Percentiles rank a stretch among this genome's conserved stretches.
phyloP scores from a whole-genome alignment of 1,284 basidiomycete genomes.

The Anthracocystis walkeri region DNA sequence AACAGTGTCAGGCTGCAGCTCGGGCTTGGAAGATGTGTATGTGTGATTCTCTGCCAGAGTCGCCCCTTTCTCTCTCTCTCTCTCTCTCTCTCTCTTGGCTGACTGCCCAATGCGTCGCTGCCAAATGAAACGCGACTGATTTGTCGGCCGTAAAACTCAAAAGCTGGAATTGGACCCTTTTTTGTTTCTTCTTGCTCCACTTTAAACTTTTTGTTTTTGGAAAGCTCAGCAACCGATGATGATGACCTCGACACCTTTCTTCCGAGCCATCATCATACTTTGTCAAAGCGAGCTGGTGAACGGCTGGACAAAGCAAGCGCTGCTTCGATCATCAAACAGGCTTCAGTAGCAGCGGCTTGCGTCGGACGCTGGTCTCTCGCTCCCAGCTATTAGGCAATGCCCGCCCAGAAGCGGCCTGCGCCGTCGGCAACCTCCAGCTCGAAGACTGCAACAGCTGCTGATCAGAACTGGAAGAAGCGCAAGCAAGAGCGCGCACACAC shows the following conservation, averaged over 20 bases:
- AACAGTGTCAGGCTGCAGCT: background rate
- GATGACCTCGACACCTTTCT: constrained; percentile 8
- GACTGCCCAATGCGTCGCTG: constrained; percentile 24
- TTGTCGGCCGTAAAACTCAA: constrained; percentile 24
- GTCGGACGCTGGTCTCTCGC: background rate
- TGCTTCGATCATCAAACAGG: too few species aligned
- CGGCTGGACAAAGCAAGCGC: background rate
- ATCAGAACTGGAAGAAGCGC: constrained; percentile 49
- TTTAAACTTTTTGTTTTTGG: constrained; percentile 13
- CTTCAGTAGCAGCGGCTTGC: background rate
- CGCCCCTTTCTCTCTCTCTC: constrained; percentile 4
- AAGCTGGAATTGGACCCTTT: constrained; percentile 19
- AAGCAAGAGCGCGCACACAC: constrained; percentile 48
- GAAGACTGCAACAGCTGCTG: constrained; percentile 7
- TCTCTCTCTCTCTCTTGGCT: background rate
- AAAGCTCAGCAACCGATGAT: background rate
- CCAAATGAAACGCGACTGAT: constrained; percentile 11
- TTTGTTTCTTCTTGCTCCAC: constrained; percentile 13
- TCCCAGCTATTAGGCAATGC: constrained; percentile 14
- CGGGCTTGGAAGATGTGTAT: constrained; percentile 14
- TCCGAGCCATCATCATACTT: constrained; percentile 4
- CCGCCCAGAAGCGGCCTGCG: constrained; percentile 34
- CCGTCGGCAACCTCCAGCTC: constrained; percentile 16
- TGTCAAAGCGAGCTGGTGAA: background rate
- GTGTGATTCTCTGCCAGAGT: background rate